phyloP scores from a whole-genome alignment of 192 early-diverging fungal genomes.

The Diversispora epigaea region DNA sequence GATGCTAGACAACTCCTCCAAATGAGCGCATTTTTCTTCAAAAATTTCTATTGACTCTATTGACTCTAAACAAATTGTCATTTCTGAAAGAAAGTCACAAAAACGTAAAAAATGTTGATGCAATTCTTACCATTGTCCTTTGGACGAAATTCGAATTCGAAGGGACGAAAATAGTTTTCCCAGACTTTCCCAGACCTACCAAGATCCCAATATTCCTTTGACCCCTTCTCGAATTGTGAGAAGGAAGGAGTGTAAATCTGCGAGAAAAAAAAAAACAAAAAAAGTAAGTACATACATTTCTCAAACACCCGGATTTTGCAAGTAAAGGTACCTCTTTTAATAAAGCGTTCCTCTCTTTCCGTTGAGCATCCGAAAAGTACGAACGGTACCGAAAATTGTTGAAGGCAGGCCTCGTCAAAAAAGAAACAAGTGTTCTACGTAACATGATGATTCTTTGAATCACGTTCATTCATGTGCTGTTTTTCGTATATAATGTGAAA shows the following conservation, averaged over 20 bases:
- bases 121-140: conserved; percentile 2
- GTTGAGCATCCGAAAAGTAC: conserved; percentile 21
- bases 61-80: not conserved
- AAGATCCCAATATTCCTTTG: conserved; percentile 11
- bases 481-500: too few species aligned
- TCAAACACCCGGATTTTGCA: not conserved
- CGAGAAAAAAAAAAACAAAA: not conserved
- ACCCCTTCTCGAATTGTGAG: conserved; percentile 4
- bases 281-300: not conserved
- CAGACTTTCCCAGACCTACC: conserved; percentile 19
- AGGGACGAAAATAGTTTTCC: conserved; percentile 21
- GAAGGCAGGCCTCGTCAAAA: not conserved
- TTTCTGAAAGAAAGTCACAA: conserved; percentile 5
- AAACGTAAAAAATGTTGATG: not conserved
- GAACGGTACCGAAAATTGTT: not conserved
- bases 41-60: conserved; percentile 6
- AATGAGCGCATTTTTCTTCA: not conserved
- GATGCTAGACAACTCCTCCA: conserved; percentile 9
- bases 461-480: too few species aligned
- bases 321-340: not conserved
- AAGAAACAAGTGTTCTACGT: conserved; percentile 5
- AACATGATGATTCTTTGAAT: not conserved
- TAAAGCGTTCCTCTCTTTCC: conserved; percentile 20
- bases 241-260: conserved; percentile 28
- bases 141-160: conserved; percentile 3